phyloP scores from a whole-genome alignment of 306 rosid species.

The Adenanthera pavonina region DNA sequence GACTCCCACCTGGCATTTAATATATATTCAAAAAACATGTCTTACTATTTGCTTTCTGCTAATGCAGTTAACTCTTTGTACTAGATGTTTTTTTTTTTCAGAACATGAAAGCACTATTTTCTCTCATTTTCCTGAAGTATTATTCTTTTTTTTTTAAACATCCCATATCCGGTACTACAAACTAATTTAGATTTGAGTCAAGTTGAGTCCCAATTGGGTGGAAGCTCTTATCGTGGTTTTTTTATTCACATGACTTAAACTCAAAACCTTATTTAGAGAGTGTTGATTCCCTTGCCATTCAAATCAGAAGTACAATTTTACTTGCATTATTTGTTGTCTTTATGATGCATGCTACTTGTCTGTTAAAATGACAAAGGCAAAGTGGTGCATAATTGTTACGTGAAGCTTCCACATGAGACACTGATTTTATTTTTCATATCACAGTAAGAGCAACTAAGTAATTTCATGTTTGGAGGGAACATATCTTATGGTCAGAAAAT shows the following conservation, averaged over 20 bases:
- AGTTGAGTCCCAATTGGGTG: no score
- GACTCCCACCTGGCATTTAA: background rate
- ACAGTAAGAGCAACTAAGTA: background rate
- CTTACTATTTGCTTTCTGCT: background rate
- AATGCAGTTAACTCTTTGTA: background rate
- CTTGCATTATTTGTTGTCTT: background rate
- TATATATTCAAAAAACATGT: background rate
- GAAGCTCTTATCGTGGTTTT: no score
- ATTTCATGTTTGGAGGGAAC: conserved; percentile 3
- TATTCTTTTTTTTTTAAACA: background rate
- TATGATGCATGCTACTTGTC: background rate
- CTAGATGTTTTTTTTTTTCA: background rate
- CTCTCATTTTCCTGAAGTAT: background rate
- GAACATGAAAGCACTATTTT: background rate
- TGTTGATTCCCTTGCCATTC: no score
- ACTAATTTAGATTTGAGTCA: no score
- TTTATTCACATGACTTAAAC: no score
- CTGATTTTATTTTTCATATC: background rate
- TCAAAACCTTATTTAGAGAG: no score
- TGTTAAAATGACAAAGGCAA: background rate
- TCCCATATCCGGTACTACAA: no score
- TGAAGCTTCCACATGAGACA: background rate
- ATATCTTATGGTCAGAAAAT: background rate
- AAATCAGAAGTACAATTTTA: no score
- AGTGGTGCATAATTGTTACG: background rate